Evolutionary conservation across 148 eudicot genomes (phyloP), one percentile per base, ranked within the genome.

Genomic region (Heliosperma pusillum): DNA sequence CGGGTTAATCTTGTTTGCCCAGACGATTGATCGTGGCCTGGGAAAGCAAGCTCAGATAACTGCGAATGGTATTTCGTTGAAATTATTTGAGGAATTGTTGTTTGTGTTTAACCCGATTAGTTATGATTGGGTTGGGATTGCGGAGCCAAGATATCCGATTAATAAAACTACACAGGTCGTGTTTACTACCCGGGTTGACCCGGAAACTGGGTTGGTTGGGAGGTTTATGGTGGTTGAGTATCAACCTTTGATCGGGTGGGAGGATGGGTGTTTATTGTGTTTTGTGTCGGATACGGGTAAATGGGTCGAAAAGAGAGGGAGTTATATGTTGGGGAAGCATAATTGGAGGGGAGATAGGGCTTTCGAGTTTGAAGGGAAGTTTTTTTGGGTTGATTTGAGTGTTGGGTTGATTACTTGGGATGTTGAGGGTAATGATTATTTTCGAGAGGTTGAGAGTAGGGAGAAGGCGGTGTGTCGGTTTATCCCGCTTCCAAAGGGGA

Each of bases 261-360:
- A 36, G 0, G 0, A 0, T 6, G 76, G 56, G n/a, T 15, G 0
- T 40, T 40, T 73, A 36, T 0, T 73, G 36, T 73, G 67, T 24
- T 73, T 73, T 60, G 22, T 24, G 67, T 73, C 76, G 16, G 76
- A 73, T n/a, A 42, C 13, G 22, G 66, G 76, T 20, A 61, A 60
- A 42, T 73, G 76, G 76, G 76, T n/a, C 5, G 57, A 40, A 6
- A 60, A 20, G 12, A 0, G 1, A 0, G 40, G 57, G 10, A 21
- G 24, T 40, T 73, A 40, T 60, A 36, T 73, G 55, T 27, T 40
- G 25, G 66, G 75, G 0, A 0, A 0, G 55, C 66, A 57, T 13
- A 0, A 4, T 12, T 72, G 75, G 75, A 72, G 63, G 16, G 67
- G 12, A 1, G 76, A 60, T 0, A 15, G 76, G 40, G 50, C 47